Base-by-base conservation (phyloP, 2,329 filamentous ascomycete species). In the Aspergillus spinulosporus region DNA sequence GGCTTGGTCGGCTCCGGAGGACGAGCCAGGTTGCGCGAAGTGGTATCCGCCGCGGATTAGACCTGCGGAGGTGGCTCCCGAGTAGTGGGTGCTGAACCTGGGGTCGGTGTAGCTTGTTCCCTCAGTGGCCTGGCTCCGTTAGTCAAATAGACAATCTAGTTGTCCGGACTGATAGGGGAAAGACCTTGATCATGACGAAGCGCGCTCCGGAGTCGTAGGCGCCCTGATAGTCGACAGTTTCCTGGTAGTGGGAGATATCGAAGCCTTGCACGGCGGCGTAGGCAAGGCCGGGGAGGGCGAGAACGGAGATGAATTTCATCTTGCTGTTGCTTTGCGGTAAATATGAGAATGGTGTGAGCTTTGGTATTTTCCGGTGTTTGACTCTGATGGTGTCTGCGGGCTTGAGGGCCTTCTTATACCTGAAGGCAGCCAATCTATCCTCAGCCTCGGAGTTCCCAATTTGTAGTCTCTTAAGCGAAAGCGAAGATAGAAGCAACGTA, bases 31-130 rank as follows among this genome's bases (percentile, higher is more conserved):
- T 42, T 73, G 75, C 2, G 82, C 81, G 59, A 82, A 83, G 73
- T 84, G 82, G 65, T 84, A 83, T 31, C 75, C 80, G 39, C 81
- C 81, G 36, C 80, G 79, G 68, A 84, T 79, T 58, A 84, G 68
- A 12, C 76, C 76, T 4, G 80, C 80, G 8, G 74, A 71, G 36
- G 81, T 82, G 43, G 81, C 80, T 28, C 74, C 74, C 3, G 59
- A 70, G 68, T 82, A 82, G 65, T 84, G 80, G 5, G 61, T 64
- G 59, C 68, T 75, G 70, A 83, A 84, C n/a, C 32, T 59, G 14
- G 74, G 62, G 63, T 79, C 75, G 21, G 60, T 74, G 66, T 75
- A 81, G 31, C 60, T 69, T 7, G 77, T 79, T 11, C 80, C 78
- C 64, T 82, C 79, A 11, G 80, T 82, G 11, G 80, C 80, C 79